phyloP scores from a whole-genome alignment of 2,329 filamentous ascomycete genomes.

The Calycina herbarum region DNA sequence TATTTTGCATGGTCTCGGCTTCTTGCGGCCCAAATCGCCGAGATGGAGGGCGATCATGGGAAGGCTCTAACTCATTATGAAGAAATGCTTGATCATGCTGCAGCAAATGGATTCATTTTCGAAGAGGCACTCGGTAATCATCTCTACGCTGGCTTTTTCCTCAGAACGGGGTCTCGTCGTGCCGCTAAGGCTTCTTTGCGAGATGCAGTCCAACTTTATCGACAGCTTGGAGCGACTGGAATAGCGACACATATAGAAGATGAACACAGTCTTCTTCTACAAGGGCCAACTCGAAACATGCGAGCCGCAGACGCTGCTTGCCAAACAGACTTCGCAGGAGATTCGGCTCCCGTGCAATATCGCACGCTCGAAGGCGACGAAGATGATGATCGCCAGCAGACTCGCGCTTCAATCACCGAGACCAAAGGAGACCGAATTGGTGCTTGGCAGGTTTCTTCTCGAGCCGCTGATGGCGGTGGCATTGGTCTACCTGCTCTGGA shows the following conservation, averaged over 20 bases:
- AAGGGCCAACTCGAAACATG: conserved; percentile 58
- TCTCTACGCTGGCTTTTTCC: conserved; percentile 70
- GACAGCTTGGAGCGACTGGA: conserved; percentile 67
- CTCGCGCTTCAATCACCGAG: conserved; percentile 43
- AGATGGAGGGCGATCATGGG: conserved; percentile 58
- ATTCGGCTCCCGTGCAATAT: conserved; percentile 54
- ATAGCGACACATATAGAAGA: conserved; percentile 67
- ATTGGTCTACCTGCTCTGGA: conserved; percentile 72
- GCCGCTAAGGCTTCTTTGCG: conserved; percentile 68
- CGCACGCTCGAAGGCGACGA: conserved; percentile 45
- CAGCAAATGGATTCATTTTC: conserved; percentile 64
- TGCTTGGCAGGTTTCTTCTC: conserved; percentile 63
- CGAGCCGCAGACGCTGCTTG: conserved; percentile 62
- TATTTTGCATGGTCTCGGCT: conserved; percentile 69
- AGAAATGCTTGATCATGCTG: conserved; percentile 68
- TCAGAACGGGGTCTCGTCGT: conserved; percentile 63
- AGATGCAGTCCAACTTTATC: conserved; percentile 67
- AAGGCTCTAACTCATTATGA: conserved; percentile 66
- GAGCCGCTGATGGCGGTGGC: conserved; percentile 50
- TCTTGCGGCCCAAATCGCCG: conserved; percentile 67
- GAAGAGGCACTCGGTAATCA: conserved; percentile 75
- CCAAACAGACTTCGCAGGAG: conserved; percentile 70
- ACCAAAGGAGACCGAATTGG: conserved; percentile 59
- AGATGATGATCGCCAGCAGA: conserved; percentile 41
- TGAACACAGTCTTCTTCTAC: conserved; percentile 66